phyloP scores from a whole-genome alignment of 768 basidiomycete species.

The Pleurotus djamor region DNA sequence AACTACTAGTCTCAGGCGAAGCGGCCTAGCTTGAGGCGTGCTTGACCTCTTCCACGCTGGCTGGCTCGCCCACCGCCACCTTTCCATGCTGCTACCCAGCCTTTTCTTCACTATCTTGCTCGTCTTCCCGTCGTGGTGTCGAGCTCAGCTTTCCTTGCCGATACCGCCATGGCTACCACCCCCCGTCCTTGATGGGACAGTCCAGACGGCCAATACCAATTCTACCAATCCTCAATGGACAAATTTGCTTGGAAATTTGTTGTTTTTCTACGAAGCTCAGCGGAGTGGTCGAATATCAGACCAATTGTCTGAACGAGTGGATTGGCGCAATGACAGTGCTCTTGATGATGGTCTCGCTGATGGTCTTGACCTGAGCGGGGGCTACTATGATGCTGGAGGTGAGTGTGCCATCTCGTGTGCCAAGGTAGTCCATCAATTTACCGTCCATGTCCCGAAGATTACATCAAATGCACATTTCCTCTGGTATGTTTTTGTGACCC shows the following conservation, averaged over 20 bases:
- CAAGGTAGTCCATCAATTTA: neutral
- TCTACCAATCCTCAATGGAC: constrained; percentile 80
- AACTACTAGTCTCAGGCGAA: neutral
- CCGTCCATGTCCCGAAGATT: constrained; percentile 45
- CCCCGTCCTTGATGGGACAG: constrained; percentile 51
- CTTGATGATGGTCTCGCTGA: constrained; percentile 75
- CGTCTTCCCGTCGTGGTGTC: constrained; percentile 22
- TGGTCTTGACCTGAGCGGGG: constrained; percentile 72
- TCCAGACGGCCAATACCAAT: constrained; percentile 33
- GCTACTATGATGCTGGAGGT: constrained; percentile 95
- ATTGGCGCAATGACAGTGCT: constrained; percentile 86
- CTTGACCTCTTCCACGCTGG: constrained; percentile 6
- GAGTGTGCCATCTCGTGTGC: constrained; percentile 14
- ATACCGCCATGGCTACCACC: constrained; percentile 66
- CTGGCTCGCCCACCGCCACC: neutral
- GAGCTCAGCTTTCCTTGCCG: constrained; percentile 64
- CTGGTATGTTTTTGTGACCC: constrained; percentile 45
- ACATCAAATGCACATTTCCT: constrained; percentile 86
- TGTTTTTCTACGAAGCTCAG: constrained; percentile 94
- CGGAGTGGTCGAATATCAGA: constrained; percentile 66
- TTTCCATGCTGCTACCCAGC: constrained; percentile 7
- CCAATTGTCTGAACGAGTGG: constrained; percentile 56
- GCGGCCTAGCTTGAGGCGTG: neutral
- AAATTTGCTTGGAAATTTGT: constrained; percentile 70
- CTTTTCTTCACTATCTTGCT: constrained; percentile 20